These are phyloP conservation scores for Elsinoe batatas DNA, from an alignment of 2,329 filamentous ascomycete species.

Conservation along the genomic window DNA sequence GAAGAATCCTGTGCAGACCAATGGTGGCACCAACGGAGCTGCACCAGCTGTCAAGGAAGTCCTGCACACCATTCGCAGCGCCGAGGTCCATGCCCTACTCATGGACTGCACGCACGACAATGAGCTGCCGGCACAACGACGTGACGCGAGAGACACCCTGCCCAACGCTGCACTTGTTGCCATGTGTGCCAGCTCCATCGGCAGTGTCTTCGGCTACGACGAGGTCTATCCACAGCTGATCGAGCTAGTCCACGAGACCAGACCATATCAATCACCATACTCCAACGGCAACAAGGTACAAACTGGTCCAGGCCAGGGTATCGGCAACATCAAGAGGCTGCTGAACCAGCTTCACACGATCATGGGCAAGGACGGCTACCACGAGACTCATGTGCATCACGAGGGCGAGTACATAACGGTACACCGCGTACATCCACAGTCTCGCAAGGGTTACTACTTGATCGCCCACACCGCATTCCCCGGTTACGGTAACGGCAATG, in stretches of 20 bases:
- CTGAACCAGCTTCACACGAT: constrained; percentile 89
- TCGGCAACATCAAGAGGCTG: constrained; percentile 81
- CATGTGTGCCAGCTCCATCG: constrained; percentile 91
- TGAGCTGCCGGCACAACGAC: constrained; percentile 87
- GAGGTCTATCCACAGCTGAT: constrained; percentile 89
- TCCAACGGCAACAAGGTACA: constrained; percentile 52
- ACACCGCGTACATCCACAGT: constrained; percentile 85
- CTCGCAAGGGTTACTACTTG: constrained; percentile 85
- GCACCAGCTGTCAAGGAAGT: constrained; percentile 46
- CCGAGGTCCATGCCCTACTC: constrained; percentile 83
- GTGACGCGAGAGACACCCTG: constrained; percentile 85
- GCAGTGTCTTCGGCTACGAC: constrained; percentile 96
- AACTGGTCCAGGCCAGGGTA: constrained; percentile 65
- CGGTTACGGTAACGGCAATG: constrained; percentile 76
- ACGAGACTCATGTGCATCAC: constrained; percentile 93
- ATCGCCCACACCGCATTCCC: constrained; percentile 95
- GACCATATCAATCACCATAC: constrained; percentile 69
- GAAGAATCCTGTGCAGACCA: constrained; percentile 23
- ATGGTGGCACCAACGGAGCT: constrained; percentile 27
- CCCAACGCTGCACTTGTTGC: constrained; percentile 88
- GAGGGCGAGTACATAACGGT: constrained; percentile 95
- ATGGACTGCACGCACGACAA: constrained; percentile 99
- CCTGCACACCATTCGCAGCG: constrained; percentile 73
- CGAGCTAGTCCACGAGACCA: constrained; percentile 84
- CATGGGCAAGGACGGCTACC: constrained; percentile 91